Conservation (phyloP, 2,329 filamentous ascomycete genomes). For the Hypoxylon sp. region DNA sequence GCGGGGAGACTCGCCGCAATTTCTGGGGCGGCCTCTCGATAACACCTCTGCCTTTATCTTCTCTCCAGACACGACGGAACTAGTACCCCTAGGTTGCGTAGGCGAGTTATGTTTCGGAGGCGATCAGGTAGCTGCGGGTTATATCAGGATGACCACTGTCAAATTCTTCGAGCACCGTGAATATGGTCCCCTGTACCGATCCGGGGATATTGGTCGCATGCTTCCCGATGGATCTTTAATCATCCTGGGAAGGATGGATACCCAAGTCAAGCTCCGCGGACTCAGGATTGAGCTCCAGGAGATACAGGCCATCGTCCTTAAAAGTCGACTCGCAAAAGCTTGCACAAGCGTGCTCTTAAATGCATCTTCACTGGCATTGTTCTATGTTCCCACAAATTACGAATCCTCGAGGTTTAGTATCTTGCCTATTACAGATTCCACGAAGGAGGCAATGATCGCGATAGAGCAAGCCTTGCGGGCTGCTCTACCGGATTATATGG, state of each 20-base stretch:
- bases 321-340: constrained; percentile 65
- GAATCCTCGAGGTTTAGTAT: constrained; percentile 51
- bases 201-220: constrained; percentile 85
- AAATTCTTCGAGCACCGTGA: constrained; percentile 78
- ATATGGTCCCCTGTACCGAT: constrained; percentile 82
- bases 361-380: constrained; percentile 73
- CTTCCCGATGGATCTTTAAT: constrained; percentile 81
- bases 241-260: constrained; percentile 80
- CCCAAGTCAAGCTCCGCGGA: constrained; percentile 85
- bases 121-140: constrained; percentile 82
- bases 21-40: constrained; percentile 79
- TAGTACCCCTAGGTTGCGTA: constrained; percentile 77
- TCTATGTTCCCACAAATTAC: constrained; percentile 69
- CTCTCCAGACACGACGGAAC: constrained; percentile 57
- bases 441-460: constrained; percentile 53
- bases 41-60: constrained; percentile 83
- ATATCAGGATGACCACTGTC: constrained; percentile 71
- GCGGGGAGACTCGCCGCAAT: constrained; percentile 71
- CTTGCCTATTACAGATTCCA: constrained; percentile 54
- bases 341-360: constrained; percentile 72
- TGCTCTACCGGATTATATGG: constrained; percentile 79
- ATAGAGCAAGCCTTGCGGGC: constrained; percentile 69
- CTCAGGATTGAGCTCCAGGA: constrained; percentile 84
- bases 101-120: constrained; percentile 92
- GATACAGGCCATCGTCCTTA: constrained; percentile 74